Base-by-base conservation (phyloP, 31 red algal species). In the Asparagopsis taxiformis region DNA sequence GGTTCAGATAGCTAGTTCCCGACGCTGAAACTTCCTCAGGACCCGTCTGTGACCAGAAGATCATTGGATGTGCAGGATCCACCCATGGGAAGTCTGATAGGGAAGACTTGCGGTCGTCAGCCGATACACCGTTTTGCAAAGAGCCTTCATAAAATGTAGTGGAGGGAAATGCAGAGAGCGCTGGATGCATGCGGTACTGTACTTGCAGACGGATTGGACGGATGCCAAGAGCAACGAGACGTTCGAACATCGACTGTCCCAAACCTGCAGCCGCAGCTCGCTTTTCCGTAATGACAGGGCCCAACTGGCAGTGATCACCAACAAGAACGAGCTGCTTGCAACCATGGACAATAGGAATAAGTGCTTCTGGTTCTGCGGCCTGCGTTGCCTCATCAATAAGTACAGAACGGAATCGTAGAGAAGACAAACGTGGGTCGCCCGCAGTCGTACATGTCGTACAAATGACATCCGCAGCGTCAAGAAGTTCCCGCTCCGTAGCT, bases 111-210 rank as follows among this genome's bases (percentile, higher is more conserved):
- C 93, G 82, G 44, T 97, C 93, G 19, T 83, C 69, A n/a, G 86
- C 93, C 3, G 87, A 82, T 26, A 97, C 88, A 31, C 93, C 93
- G 52, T 97, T 92, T 68, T 97, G 88, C 17, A 97, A 38, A 46
- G 70, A 75, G 32, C 94, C 94, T 52, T 92, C 94, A 62, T 97
- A 97, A 37, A 97, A 97, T 5, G 81, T 92, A 21, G 83, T 88
- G 17, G 94, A 92, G 8, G 88, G 94, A 37, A 97, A 97, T 15
- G 65, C 57, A 0, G 88, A 85, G 23, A 97, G 62, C 21, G 70
- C 77, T 26, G 94, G 94, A 56, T 97, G 88, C 94, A 97, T 97
- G 31, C 94, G 82, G 74, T 97, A 97, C 63, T 97, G 94, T 24
- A 97, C 81, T 56, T 87, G 74, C 10, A 97, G 56, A 44, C 88